A percentile compares a stretch with the other conserved stretches of the same genome.
These are phyloP conservation scores for Serendipita sp. DNA, from an alignment of 768 basidiomycete species.

Conservation along the genomic window DNA sequence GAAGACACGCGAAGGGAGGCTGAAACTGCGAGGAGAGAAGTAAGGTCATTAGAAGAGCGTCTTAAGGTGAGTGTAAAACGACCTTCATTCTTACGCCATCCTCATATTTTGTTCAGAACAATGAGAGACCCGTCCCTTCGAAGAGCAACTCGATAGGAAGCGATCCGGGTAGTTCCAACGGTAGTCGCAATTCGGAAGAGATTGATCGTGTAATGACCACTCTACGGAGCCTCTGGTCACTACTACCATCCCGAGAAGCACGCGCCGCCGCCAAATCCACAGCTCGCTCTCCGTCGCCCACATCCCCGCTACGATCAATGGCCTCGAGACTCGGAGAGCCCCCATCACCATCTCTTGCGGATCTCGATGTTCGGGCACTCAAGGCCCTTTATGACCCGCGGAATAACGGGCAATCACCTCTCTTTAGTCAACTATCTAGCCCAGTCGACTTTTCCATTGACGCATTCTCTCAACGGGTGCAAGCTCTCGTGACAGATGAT, in stretches of 20 bases:
- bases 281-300: slow-evolving; percentile 14
- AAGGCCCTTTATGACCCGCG: slow-evolving; percentile 55
- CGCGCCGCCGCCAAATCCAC: slow-evolving; percentile 45
- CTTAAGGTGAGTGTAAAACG: slow-evolving; percentile 19
- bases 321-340: slow-evolving; percentile 11
- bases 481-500: slow-evolving; percentile 70
- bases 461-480: slow-evolving; percentile 59
- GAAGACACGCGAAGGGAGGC: slow-evolving; percentile 37
- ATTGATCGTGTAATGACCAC: slow-evolving; percentile 40
- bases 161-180: slow-evolving; percentile 2
- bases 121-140: neutral
- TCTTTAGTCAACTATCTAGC: slow-evolving; percentile 8
- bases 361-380: slow-evolving; percentile 74
- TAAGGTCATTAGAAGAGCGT: slow-evolving; percentile 23
- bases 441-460: slow-evolving; percentile 49
- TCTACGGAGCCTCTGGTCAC: slow-evolving; percentile 59
- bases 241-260: slow-evolving; percentile 71
- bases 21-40: slow-evolving; percentile 32
- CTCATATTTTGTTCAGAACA: slow-evolving; percentile 5
- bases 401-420: slow-evolving; percentile 13
- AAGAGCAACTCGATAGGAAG: slow-evolving; percentile 3
- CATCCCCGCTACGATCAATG: slow-evolving; percentile 25
- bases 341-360: slow-evolving; percentile 40
- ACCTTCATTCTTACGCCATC: neutral
- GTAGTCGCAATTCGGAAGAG: slow-evolving; percentile 24